A percentile compares a stretch with the other conserved stretches of the same genome.
Conservation (phyloP, 148 eudicot genomes). For the Pharnaceum exiguum region DNA sequence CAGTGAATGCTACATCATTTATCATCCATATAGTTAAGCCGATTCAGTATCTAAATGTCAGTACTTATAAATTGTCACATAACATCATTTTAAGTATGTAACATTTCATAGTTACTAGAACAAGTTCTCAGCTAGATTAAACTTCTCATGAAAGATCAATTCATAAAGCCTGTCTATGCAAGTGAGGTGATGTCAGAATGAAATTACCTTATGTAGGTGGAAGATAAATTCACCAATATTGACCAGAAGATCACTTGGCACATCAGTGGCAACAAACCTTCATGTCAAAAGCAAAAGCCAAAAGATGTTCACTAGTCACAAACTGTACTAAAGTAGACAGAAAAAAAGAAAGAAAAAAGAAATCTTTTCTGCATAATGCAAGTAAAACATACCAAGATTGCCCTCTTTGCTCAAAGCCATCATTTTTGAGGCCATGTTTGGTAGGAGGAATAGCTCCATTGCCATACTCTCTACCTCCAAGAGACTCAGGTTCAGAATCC, state of each 20-base stretch:
- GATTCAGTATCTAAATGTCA: too few species aligned
- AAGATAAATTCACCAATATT: slow-evolving; percentile 75
- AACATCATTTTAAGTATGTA: too few species aligned
- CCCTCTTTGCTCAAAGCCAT: slow-evolving; percentile 91
- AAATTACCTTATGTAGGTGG: slow-evolving; percentile 83
- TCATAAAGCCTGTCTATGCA: too few species aligned
- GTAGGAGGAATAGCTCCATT: slow-evolving; percentile 51
- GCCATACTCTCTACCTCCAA: slow-evolving; percentile 56
- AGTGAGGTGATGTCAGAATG: too few species aligned
- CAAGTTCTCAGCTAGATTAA: too few species aligned
- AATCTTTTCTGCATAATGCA: background rate
- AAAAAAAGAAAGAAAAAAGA: background rate
- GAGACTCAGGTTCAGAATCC: slow-evolving; percentile 80
- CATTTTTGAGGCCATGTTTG: slow-evolving; percentile 70
- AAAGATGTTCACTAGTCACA: background rate
- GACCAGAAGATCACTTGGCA: slow-evolving; percentile 85
- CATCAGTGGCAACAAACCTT: slow-evolving; percentile 89
- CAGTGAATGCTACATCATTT: too few species aligned
- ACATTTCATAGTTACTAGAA: too few species aligned
- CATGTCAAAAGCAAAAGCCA: background rate
- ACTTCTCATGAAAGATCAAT: too few species aligned
- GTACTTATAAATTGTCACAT: too few species aligned
- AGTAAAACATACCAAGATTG: slow-evolving; percentile 68
- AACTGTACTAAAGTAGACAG: slow-evolving; percentile 1
- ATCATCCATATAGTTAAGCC: too few species aligned